Evolutionary conservation across 352 stramenopile genomes (phyloP), one percentile per base, ranked within the genome.

Genomic region (Achlya hypogyna): DNA sequence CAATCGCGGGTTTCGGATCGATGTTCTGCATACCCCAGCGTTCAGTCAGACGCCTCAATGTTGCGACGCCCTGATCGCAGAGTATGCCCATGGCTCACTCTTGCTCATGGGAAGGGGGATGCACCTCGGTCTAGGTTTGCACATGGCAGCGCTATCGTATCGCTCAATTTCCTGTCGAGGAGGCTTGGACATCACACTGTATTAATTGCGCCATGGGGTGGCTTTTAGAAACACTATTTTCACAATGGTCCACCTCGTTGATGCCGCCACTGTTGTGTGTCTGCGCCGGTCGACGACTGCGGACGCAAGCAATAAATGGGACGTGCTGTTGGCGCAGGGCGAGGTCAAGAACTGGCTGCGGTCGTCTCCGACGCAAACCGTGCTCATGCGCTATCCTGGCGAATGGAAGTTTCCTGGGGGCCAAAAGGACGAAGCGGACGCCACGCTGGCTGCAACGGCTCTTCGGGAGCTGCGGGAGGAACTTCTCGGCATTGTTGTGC

Each of bases 291-390:
- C n/a, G 14, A 53, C 58, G 5, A 65, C 67, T 20, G n/a, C 70
- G 4, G 28, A 62, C 10, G 49, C 49, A 10, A 56, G 49, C 49
- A 54, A 45, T 31, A 45, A 45, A 14, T 88, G 79, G 79, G 78
- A 88, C 23, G 78, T 88, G 28, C 65, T 88, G n/a, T 67, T 88
- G 4, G 79, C 77, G 0, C 79, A 88, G 51, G 79, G 71, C 51
- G 79, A 88, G 53, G 78, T 86, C 10, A 86, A 85, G 68, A 88
- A 88, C 72, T 88, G 77, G 76, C 74, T 88, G 47, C 75, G 75
- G 14, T 84, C 75, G 43, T 84, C 66, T 10, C 65, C 68, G 34
- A 62, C 58, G 18, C 52, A 69, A 14, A 78, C 76, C 29, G 65
- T 63, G n/a, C 74, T 84, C 49, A 88, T 88, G 79, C 73, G 79